These are phyloP conservation scores for Chlamydomonas asymmetrica DNA, from an alignment of 139 green algal species.

Conservation along the genomic window DNA sequence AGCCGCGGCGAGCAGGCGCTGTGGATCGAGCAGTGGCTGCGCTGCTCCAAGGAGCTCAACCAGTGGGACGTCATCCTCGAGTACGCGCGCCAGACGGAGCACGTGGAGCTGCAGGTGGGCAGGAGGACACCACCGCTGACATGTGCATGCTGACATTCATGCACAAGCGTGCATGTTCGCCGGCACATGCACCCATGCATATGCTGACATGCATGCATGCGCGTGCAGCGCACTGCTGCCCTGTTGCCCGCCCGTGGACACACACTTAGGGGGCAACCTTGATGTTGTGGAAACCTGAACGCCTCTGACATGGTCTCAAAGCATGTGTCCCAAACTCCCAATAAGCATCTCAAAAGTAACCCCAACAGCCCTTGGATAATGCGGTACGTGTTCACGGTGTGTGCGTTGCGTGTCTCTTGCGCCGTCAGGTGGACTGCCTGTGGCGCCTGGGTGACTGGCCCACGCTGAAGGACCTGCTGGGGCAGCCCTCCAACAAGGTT, in stretches of 20 bases:
- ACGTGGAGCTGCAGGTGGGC: not conserved
- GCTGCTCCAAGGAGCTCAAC: conserved; percentile 77
- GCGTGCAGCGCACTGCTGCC: too few relatives aligned
- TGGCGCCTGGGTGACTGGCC: conserved; percentile 88
- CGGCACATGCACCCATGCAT: conserved; percentile 59
- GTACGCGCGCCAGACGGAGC: conserved; percentile 67
- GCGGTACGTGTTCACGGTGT: not conserved
- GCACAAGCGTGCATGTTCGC: too few relatives aligned
- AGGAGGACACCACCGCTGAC: too few relatives aligned
- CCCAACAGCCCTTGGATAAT: too few relatives aligned
- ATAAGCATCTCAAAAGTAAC: too few relatives aligned
- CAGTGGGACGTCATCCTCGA: conserved; percentile 93
- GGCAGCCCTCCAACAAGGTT: conserved; percentile 48
- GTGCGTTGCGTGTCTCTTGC: not conserved
- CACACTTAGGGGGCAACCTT: too few relatives aligned
- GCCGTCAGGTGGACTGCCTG: conserved; percentile 62
- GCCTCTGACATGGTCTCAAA: too few relatives aligned
- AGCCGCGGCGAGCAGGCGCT: conserved; percentile 53
- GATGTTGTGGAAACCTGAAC: too few relatives aligned
- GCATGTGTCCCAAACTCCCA: too few relatives aligned
- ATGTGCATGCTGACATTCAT: too few relatives aligned
- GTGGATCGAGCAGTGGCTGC: conserved; percentile 83
- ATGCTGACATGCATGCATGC: too few relatives aligned
- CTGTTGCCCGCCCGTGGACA: too few relatives aligned
- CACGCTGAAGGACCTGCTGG: conserved; percentile 61